Evolutionary conservation across 192 early-diverging fungal species (phyloP), one percentile per base, ranked within the genome.

Genomic region (Coemansia sp.): DNA sequence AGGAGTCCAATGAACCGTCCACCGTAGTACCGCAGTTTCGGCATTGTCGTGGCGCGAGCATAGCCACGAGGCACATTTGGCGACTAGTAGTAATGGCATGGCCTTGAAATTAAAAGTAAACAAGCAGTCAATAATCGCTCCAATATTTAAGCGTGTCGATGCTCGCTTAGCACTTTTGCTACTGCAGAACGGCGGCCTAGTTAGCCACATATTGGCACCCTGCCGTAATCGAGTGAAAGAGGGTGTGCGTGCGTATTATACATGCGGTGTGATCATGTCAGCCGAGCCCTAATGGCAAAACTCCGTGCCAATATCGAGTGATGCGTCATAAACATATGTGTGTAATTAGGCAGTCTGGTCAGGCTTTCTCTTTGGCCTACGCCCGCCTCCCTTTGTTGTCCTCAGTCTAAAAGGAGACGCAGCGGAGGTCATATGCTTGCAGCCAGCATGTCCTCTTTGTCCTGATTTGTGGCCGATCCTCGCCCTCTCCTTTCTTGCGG

Each of bases 21-120:
- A 54, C 51, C 29, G 51, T 54, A 54, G 51, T n/a, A 54, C 29
- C 51, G 51, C 51, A 54, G 51, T 54, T 54, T 27, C 29, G 36
- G 20, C 35, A 38, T 2, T 22, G 35, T 11, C 35, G 11, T 37
- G 35, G 3, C 36, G 20, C 36, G 8, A 37, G 3, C 35, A 10
- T 32, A 32, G 27, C 29, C 56, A 58, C 2, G 0, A 57, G 0
- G 12, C 17, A 2, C n/a, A n/a, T n/a, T n/a, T 19, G 32, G 5
- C 2, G 32, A 17, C 32, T 35, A 7, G 17, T 1, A 8, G 54
- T 11, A 27, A 51, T 51, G 47, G 27, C 25, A 25, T 15, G 27
- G 24, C 0, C 10, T 24, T n/a, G 24, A 22, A 22, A 27, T 25
- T 51, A 14, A 11, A 12, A 25, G 47, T 14, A 51, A 51, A 9